A percentile compares a stretch with the other conserved stretches of the same genome.
Conservation (phyloP, 345 rosid genomes). For the Gynandropsis gynandra region DNA sequence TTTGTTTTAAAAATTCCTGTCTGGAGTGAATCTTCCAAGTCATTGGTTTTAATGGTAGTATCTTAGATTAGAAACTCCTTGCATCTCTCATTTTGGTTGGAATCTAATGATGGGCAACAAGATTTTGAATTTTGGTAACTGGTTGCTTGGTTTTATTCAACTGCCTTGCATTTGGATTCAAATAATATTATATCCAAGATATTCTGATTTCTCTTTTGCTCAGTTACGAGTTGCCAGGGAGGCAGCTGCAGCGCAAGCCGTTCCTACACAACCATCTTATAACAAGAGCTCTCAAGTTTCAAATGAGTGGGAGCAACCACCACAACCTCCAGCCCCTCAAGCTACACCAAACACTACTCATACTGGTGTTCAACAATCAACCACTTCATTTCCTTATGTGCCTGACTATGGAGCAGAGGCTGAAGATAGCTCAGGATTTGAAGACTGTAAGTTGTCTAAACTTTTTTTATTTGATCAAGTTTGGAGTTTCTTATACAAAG, state of each 20-base stretch:
- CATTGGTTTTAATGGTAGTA: too few species aligned
- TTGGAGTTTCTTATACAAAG: too few species aligned
- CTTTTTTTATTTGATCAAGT: not conserved
- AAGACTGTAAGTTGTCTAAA: constrained; percentile 49
- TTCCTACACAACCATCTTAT: constrained; percentile 43
- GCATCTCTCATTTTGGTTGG: too few species aligned
- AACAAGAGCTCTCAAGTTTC: constrained; percentile 35
- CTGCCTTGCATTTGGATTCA: too few species aligned
- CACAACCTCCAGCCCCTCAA: constrained; percentile 45
- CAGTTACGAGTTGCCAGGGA: constrained; percentile 70
- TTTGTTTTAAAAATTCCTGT: too few species aligned
- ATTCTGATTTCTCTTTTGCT: constrained; percentile 10
- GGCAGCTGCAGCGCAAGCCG: constrained; percentile 35
- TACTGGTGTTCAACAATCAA: constrained; percentile 40
- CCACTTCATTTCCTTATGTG: constrained; percentile 28
- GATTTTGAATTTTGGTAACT: too few species aligned
- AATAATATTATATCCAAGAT: not conserved
- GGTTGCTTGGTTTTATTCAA: too few species aligned
- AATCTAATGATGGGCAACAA: too few species aligned
- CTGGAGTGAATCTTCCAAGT: too few species aligned
- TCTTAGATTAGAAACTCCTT: too few species aligned
- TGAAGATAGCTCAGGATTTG: constrained; percentile 44
- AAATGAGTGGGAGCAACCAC: constrained; percentile 58
- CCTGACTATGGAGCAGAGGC: constrained; percentile 46
- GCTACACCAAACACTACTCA: constrained; percentile 19